Evolutionary conservation across 768 basidiomycete genomes (phyloP).

Genomic region (Pleurotus cornucopiae): DNA sequence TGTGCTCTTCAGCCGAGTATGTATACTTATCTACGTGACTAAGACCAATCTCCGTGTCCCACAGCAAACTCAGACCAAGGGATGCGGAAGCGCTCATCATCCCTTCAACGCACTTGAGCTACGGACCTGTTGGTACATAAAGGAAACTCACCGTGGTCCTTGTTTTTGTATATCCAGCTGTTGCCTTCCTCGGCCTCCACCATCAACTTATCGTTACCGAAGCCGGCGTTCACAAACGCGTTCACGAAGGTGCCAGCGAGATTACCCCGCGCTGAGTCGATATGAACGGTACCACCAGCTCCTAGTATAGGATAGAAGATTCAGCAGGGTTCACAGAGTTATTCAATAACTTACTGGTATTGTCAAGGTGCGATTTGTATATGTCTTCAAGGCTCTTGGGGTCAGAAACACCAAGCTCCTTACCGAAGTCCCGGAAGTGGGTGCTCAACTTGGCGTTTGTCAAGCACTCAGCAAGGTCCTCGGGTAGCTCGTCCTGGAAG

Average conservation of each 20-base stretch:
- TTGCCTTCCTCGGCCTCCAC: conserved; percentile 93
- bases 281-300: conserved; percentile 62
- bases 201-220: conserved; percentile 98
- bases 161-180: conserved; percentile 99
- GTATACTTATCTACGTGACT: conserved; percentile 97
- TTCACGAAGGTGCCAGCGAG: conserved; percentile 97
- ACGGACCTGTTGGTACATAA: too few relatives aligned
- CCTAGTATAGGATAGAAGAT: conserved; percentile 30
- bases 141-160: conserved; percentile 76
- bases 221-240: conserved; percentile 97
- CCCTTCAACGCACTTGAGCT: conserved; percentile 34
- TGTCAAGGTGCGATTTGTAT: conserved; percentile 95
- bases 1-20: conserved; percentile 92
- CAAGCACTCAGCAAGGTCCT: conserved; percentile 81
- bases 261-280: conserved; percentile 93
- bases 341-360: conserved; percentile 52
- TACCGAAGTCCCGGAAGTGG: conserved; percentile 88
- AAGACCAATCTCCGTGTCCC: conserved; percentile 94
- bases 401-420: conserved; percentile 86
- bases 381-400: conserved; percentile 94
- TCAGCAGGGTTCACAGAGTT: background rate
- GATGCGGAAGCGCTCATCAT: conserved; percentile 98
- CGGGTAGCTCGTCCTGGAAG: conserved; percentile 62
- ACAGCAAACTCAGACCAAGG: conserved; percentile 86
- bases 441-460: conserved; percentile 81